phyloP scores from a whole-genome alignment of 306 rosid species.

The Quercus bicolor region DNA sequence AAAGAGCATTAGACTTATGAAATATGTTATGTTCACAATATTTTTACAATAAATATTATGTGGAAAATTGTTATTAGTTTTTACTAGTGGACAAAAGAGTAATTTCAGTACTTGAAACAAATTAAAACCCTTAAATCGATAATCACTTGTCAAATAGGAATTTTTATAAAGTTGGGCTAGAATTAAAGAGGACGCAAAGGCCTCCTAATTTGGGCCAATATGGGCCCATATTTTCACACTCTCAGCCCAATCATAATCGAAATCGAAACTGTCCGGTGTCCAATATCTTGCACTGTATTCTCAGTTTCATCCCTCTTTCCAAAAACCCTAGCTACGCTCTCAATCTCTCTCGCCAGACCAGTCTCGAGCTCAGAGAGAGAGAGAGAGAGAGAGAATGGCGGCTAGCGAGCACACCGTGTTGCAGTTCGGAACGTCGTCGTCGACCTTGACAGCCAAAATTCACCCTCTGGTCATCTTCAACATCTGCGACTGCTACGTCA shows the following conservation, averaged over 20 bases:
- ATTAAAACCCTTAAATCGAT: no score
- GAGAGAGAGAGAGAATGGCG: constrained; percentile 46
- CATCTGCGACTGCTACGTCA: constrained; percentile 81
- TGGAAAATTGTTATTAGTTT: accelerated
- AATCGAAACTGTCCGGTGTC: not conserved
- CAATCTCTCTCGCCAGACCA: constrained; percentile 22
- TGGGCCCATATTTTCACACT: not conserved
- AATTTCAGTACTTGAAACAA: no score
- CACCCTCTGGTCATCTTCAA: constrained; percentile 84
- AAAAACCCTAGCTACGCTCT: constrained; percentile 25
- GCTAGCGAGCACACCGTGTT: constrained; percentile 54
- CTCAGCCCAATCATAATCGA: not conserved
- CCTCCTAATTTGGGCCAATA: no score
- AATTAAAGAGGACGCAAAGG: no score
- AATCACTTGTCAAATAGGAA: accelerated
- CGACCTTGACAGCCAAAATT: constrained; percentile 61
- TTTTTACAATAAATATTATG: no score
- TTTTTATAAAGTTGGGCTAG: no score
- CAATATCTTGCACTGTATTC: not conserved
- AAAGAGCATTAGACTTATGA: no score
- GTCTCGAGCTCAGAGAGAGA: constrained; percentile 27
- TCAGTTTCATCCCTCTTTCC: not conserved
- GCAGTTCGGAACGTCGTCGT: constrained; percentile 62
- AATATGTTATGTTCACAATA: no score
- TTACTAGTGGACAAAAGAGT: no score